These are phyloP conservation scores for Solanum acaule DNA, from an alignment of 257 asterid genomes.

Conservation along the genomic window DNA sequence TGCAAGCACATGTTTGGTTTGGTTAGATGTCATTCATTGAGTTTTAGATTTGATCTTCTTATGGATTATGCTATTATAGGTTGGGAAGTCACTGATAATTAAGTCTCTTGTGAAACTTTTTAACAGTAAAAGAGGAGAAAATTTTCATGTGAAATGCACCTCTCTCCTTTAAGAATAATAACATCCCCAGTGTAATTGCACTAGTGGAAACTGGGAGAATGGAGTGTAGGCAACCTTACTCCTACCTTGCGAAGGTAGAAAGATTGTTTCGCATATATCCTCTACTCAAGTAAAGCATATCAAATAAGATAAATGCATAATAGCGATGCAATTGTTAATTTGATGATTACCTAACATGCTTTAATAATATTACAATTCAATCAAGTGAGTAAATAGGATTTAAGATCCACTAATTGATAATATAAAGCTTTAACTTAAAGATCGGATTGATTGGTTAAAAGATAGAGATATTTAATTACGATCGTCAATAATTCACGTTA, in stretches of 20 bases:
- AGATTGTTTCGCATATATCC: background rate
- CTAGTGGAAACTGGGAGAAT: background rate
- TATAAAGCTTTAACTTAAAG: background rate
- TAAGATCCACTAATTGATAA: background rate
- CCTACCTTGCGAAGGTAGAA: background rate
- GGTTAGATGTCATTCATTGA: background rate
- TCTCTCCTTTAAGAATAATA: background rate
- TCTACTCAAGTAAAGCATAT: background rate
- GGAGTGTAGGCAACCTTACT: no score
- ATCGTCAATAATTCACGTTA: background rate
- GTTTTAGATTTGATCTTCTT: background rate
- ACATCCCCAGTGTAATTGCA: accelerated
- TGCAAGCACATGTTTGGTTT: constrained; percentile 25
- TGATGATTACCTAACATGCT: background rate
- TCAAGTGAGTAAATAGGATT: background rate
- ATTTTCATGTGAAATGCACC: background rate
- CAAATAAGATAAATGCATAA: background rate
- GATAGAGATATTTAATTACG: background rate
- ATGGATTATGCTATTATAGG: constrained; percentile 30
- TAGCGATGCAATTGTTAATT: background rate
- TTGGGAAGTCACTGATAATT: constrained; percentile 83
- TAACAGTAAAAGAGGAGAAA: background rate
- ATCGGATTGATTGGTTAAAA: background rate
- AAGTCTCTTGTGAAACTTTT: constrained; percentile 37
- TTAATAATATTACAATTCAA: background rate